phyloP scores from a whole-genome alignment of 768 basidiomycete genomes.

The Russula sp. region DNA sequence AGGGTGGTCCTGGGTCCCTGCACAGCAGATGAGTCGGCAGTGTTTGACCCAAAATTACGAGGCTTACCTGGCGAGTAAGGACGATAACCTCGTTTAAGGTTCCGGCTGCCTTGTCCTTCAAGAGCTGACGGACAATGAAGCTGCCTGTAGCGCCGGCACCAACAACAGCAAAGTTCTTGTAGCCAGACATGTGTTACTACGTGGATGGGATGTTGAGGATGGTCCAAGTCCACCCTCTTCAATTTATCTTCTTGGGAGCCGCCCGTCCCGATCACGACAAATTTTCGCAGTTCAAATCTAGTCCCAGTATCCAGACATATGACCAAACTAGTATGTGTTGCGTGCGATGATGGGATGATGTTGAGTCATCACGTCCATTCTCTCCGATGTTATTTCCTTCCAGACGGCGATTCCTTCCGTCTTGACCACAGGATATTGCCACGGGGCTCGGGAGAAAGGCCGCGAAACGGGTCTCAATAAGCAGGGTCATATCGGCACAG shows the following conservation, averaged over 20 bases:
- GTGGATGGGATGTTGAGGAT: not conserved
- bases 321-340: too few species aligned
- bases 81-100: conserved; percentile 12
- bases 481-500: too few species aligned
- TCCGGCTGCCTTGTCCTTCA: conserved; percentile 13
- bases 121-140: conserved; percentile 18
- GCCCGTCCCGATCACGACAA: too few species aligned
- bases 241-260: not conserved
- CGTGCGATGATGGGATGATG: too few species aligned
- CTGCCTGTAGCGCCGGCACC: conserved; percentile 7
- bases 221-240: not conserved
- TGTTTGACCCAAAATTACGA: not conserved
- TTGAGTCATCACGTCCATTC: too few species aligned
- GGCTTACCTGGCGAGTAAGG: conserved; percentile 15
- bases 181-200: conserved; percentile 7
- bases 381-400: too few species aligned
- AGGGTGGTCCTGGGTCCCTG: conserved; percentile 9
- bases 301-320: too few species aligned
- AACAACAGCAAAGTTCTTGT: conserved; percentile 17
- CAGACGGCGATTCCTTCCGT: too few species aligned
- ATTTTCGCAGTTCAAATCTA: too few species aligned
- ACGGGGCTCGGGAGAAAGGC: not conserved
- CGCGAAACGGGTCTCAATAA: not conserved
- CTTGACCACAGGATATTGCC: too few species aligned
- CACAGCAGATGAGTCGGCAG: not conserved